Evolutionary conservation across 768 basidiomycete species (phyloP).

Genomic region (Leccinellum rugosiceps): DNA sequence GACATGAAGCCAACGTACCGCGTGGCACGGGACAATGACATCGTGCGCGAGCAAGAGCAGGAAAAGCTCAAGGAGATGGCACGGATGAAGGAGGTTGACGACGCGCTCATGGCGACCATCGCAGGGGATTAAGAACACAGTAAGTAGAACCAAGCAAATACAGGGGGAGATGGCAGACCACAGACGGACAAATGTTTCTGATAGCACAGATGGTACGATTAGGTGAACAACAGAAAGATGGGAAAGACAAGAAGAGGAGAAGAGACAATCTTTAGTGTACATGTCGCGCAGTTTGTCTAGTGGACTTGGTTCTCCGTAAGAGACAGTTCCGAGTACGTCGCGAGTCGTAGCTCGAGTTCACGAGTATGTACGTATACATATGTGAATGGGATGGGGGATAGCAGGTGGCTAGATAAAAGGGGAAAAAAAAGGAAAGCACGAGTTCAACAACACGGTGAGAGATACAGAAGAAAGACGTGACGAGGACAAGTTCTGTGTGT

Average conservation of each 20-base stretch:
- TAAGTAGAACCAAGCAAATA: background rate
- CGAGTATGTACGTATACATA: constrained; percentile 2
- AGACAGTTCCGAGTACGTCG: constrained; percentile 5
- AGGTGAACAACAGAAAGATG: background rate
- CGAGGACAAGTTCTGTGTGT: constrained; percentile 5
- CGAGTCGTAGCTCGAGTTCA: constrained; percentile 1
- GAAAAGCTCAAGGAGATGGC: constrained; percentile 53
- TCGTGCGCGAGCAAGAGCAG: constrained; percentile 55
- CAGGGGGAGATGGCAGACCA: background rate
- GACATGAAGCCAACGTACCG: constrained; percentile 66
- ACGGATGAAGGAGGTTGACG: constrained; percentile 59
- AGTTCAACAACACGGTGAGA: constrained; percentile 3
- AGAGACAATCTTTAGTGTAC: constrained; percentile 6
- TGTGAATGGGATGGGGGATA: background rate
- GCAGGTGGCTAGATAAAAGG: background rate
- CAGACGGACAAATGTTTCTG: background rate
- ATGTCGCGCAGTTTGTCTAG: constrained; percentile 13
- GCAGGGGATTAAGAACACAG: constrained; percentile 18
- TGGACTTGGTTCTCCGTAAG: background rate
- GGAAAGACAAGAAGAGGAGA: background rate
- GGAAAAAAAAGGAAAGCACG: constrained; percentile 6
- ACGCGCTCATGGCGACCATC: constrained; percentile 54
- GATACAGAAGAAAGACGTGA: background rate
- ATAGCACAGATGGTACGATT: background rate
- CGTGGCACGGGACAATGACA: constrained; percentile 61